phyloP scores from a whole-genome alignment of 768 basidiomycete species.

The Leucocoprinus leucothites region DNA sequence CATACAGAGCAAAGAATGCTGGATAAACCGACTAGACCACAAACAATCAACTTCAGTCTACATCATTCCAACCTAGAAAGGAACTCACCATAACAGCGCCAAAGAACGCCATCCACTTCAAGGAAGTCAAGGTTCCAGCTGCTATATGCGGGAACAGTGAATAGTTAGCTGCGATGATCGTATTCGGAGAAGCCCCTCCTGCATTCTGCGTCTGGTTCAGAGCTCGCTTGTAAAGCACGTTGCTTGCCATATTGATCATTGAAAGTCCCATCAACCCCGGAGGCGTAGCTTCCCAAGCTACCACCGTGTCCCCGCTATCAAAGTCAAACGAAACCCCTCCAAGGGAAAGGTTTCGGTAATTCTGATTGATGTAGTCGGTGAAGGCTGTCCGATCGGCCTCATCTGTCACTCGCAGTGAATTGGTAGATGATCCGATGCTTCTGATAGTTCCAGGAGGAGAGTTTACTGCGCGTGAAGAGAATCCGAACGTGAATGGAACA shows the following conservation, averaged over 20 bases:
- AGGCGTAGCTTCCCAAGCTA: constrained; percentile 71
- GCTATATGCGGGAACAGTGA: constrained; percentile 54
- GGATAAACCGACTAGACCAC: constrained; percentile 63
- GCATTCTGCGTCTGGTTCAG: constrained; percentile 40
- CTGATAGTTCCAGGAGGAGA: constrained; percentile 53
- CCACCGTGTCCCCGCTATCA: constrained; percentile 43
- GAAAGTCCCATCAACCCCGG: constrained; percentile 57
- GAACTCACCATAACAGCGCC: constrained; percentile 63
- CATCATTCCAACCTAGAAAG: neutral
- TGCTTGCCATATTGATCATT: constrained; percentile 66
- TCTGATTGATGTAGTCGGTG: constrained; percentile 43
- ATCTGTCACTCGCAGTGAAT: constrained; percentile 32
- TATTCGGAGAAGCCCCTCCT: constrained; percentile 25
- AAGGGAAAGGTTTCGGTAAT: constrained; percentile 52
- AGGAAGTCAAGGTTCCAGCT: constrained; percentile 51
- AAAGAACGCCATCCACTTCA: constrained; percentile 78
- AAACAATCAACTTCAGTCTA: neutral
- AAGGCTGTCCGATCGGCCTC: constrained; percentile 61
- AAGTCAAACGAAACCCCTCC: constrained; percentile 69
- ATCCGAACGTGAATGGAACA: constrained; percentile 25
- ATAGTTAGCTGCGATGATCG: constrained; percentile 58
- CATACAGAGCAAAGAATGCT: constrained; percentile 80
- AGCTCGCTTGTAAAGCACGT: constrained; percentile 62
- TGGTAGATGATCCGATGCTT: constrained; percentile 41
- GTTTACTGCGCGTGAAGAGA: constrained; percentile 37